Evolutionary conservation across 2,329 filamentous ascomycete species (phyloP).

Genomic region (Cylindrodendrum hubeiense): DNA sequence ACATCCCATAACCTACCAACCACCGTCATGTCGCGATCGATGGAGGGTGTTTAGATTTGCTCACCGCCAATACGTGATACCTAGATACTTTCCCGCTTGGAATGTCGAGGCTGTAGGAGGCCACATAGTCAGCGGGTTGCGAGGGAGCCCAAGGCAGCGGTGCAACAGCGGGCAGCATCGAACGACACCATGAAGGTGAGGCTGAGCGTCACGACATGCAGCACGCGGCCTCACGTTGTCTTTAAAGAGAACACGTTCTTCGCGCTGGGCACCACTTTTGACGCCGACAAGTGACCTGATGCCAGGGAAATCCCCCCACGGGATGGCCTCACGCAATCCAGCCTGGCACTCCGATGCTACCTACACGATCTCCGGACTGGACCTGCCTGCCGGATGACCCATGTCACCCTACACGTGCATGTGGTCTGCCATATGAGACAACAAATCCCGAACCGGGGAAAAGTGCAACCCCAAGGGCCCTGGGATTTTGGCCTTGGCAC

Average conservation of each 20-base stretch:
- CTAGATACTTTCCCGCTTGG: no score
- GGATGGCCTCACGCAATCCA: constrained; percentile 7
- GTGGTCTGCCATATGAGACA: constrained; percentile 18
- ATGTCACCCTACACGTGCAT: constrained; percentile 25
- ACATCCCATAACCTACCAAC: background rate
- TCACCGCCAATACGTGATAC: no score
- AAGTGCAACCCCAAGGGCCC: constrained; percentile 18
- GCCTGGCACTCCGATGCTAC: background rate
- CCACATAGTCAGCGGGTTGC: background rate
- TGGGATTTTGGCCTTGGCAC: background rate
- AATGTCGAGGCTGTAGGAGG: no score
- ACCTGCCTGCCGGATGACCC: constrained; percentile 13
- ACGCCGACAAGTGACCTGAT: background rate
- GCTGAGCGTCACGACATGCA: background rate
- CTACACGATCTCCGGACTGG: background rate
- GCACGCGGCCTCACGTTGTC: constrained; percentile 5
- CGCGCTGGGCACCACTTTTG: background rate
- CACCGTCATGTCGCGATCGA: background rate
- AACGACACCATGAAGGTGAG: background rate
- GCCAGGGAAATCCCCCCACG: constrained; percentile 1
- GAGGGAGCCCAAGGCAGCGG: background rate
- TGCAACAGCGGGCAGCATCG: background rate
- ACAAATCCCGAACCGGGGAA: background rate
- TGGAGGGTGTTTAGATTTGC: no score
- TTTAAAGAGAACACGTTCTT: background rate